Evolutionary conservation across 108 stramenopile genomes (phyloP), one percentile per base, ranked within the genome.

Genomic region (Skeletonema grethae): DNA sequence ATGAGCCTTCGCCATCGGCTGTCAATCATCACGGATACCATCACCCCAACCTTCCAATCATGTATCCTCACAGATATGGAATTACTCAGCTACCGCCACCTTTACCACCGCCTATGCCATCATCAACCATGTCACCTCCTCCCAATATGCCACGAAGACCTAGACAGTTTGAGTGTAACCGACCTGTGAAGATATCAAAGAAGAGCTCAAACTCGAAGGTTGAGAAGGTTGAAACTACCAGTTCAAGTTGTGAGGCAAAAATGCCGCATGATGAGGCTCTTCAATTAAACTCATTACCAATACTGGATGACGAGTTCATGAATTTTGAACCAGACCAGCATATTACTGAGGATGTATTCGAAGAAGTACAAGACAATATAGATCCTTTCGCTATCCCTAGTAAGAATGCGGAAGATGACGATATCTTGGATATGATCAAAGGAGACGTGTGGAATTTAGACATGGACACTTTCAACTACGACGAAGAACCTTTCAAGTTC

Each of bases 181-280:
- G 41, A n/a, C 41, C 41, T 43, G 41, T 43, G 3, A 43, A 43
- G 41, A 43, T n/a, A 43, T 15, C 41, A 43, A 43, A 43, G 15
- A 43, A 43, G 15, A 15, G 15, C 41, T n/a, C 41, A n/a, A 43
- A 43, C 41, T 43, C 5, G 41, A 43, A 43, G 41, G 41, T 43
- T 43, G 41, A 4, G 15, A 43, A 55, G 55, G 43, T 46, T 24
- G 32, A 4, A 50, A n/a, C 6, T 31, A 25, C 22, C 24, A 45
- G 3, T 1, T 18, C 31, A 31, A 20, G 41, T n/a, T 30, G 43
- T 36, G 29, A 43, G 38, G 24, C 22, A 56, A 71, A 32, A 15
- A 30, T 57, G 41, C 56, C 72, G 12, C 72, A 72, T 34, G 72
- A 72, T 31, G 72, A 72, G 10, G 63, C 72, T 35, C 56, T 65